Conservation (phyloP, 352 stramenopile genomes). For the Pythium folliculosum region DNA sequence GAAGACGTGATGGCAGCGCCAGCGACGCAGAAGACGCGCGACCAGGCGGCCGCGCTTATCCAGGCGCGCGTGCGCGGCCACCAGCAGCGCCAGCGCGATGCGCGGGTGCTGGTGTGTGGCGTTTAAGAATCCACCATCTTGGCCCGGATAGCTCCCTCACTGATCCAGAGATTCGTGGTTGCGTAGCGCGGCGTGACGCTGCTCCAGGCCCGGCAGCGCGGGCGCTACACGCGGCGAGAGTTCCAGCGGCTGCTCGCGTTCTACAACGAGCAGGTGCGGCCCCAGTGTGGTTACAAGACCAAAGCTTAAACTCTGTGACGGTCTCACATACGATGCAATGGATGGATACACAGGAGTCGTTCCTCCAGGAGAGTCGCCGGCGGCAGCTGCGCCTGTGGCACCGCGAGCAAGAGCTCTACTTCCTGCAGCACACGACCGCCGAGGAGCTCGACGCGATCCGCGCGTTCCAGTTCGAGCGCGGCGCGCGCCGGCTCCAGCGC, state of each 20-base stretch:
- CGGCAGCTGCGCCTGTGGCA: constrained; percentile 56
- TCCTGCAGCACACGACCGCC: constrained; percentile 59
- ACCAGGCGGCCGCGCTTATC: constrained; percentile 53
- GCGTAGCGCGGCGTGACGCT: constrained; percentile 54
- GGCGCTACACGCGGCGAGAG: constrained; percentile 52
- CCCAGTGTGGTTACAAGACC: too few species aligned
- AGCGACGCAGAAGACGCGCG: constrained; percentile 33
- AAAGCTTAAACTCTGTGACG: too few species aligned
- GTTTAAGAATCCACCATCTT: too few species aligned
- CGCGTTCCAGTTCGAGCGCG: constrained; percentile 43
- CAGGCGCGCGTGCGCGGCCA: constrained; percentile 54
- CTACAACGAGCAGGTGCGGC: constrained; percentile 45
- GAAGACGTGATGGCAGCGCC: background rate
- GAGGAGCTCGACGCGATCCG: constrained; percentile 47
- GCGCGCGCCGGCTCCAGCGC: constrained; percentile 46
- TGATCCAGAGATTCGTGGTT: too few species aligned
- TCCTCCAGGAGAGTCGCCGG: constrained; percentile 42
- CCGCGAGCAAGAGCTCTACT: constrained; percentile 68
- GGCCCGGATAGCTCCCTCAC: too few species aligned
- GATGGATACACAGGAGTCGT: constrained; percentile 38
- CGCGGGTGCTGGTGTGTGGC: constrained; percentile 37
- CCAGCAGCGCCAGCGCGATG: constrained; percentile 35
- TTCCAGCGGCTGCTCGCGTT: constrained; percentile 52
- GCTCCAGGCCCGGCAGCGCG: constrained; percentile 62
- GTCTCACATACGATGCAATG: too few species aligned